phyloP scores from a whole-genome alignment of 2,329 filamentous ascomycete species.

The Microdochium nivale region DNA sequence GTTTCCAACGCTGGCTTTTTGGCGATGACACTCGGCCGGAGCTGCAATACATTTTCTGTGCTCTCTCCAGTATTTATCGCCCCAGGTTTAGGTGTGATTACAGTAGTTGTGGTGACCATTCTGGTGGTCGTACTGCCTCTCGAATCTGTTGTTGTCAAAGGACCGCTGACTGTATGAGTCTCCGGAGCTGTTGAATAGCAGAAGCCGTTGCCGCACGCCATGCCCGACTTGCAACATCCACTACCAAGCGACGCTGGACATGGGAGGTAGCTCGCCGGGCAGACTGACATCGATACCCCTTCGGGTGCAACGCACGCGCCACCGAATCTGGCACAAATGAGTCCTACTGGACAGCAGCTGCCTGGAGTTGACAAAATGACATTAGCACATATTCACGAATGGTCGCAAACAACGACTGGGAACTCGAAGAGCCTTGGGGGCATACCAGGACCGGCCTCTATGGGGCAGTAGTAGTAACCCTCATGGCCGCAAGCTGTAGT shows the following conservation, averaged over 20 bases:
- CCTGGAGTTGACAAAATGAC: conserved; percentile 16
- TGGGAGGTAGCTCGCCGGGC: conserved; percentile 33
- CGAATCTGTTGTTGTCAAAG: conserved; percentile 35
- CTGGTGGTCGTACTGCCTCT: conserved; percentile 28
- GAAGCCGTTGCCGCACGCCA: conserved; percentile 34
- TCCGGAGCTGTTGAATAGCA: conserved; percentile 40
- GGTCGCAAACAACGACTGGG: neutral
- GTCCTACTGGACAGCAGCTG: conserved; percentile 36
- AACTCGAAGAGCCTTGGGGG: conserved; percentile 1
- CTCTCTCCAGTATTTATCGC: neutral
- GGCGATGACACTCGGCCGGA: conserved; percentile 28
- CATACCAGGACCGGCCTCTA: conserved; percentile 20
- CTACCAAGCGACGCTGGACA: conserved; percentile 42
- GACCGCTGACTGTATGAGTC: conserved; percentile 34
- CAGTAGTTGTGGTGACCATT: conserved; percentile 29
- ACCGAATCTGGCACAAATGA: conserved; percentile 27
- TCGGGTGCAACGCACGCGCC: conserved; percentile 33
- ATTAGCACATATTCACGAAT: neutral
- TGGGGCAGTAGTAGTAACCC: conserved; percentile 33
- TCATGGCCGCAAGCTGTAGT: conserved; percentile 23
- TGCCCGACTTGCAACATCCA: conserved; percentile 43
- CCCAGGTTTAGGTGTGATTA: conserved; percentile 17
- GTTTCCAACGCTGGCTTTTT: conserved; percentile 27
- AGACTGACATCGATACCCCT: conserved; percentile 31
- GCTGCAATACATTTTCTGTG: neutral